Evolutionary conservation across 768 basidiomycete species (phyloP).

Genomic region (Tephrocybe sp.): DNA sequence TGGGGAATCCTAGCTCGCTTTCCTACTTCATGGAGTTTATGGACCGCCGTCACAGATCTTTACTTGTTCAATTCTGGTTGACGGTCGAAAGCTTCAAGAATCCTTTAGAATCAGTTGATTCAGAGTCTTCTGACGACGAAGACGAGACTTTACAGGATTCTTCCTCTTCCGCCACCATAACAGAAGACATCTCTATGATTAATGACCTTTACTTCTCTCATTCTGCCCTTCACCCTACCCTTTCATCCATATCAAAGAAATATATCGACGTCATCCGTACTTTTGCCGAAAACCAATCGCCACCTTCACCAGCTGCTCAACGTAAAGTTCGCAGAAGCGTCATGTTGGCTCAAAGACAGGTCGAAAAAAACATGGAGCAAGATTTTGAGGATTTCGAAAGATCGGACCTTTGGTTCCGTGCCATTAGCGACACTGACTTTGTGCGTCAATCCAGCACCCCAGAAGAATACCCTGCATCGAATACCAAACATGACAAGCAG

Average conservation of each 20-base stretch:
- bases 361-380: slow-evolving; percentile 86
- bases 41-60: slow-evolving; percentile 82
- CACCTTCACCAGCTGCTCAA: slow-evolving; percentile 38
- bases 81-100: slow-evolving; percentile 98
- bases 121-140: slow-evolving; percentile 61
- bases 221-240: slow-evolving; percentile 51
- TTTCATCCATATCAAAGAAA: slow-evolving; percentile 65
- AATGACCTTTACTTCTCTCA: slow-evolving; percentile 83
- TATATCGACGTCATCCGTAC: slow-evolving; percentile 66
- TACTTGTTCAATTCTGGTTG: slow-evolving; percentile 95
- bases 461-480: slow-evolving; percentile 8
- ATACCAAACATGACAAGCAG: slow-evolving; percentile 12
- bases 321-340: slow-evolving; percentile 73
- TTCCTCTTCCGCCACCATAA: slow-evolving; percentile 57
- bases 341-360: slow-evolving; percentile 79
- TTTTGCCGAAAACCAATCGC: slow-evolving; percentile 53
- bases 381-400: slow-evolving; percentile 88
- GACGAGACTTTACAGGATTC: slow-evolving; percentile 52
- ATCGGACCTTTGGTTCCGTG: slow-evolving; percentile 92
- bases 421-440: slow-evolving; percentile 66
- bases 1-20: slow-evolving; percentile 85
- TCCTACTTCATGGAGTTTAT: slow-evolving; percentile 99
- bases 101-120: slow-evolving; percentile 83
- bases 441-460: slow-evolving; percentile 7
- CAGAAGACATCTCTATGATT: slow-evolving; percentile 88